Percentiles rank a stretch among this genome's conserved stretches.
phyloP scores from a whole-genome alignment of 257 asterid species.

The Cruciata laevipes region DNA sequence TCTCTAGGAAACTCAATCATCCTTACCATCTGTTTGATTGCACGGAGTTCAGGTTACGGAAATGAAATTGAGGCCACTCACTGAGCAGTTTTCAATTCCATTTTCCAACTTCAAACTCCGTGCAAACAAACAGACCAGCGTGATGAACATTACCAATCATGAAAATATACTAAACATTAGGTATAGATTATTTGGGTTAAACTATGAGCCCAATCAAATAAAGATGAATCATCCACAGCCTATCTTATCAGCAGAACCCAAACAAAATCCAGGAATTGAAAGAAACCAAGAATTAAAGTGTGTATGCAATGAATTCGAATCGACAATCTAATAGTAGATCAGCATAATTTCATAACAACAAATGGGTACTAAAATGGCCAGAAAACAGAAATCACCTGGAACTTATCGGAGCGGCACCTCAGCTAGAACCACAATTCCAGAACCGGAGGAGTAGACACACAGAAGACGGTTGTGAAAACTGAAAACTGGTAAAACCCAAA shows the following conservation, averaged over 20 bases:
- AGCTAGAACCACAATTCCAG: not conserved
- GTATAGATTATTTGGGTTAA: not conserved
- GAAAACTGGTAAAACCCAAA: too few relatives aligned
- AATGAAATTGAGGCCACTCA: not conserved
- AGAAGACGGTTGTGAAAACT: not conserved
- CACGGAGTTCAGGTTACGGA: not conserved
- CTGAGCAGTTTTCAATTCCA: not conserved
- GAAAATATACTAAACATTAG: not conserved
- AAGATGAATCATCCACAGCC: not conserved
- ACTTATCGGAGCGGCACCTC: conserved; percentile 30
- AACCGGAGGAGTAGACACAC: not conserved
- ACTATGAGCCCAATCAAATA: not conserved
- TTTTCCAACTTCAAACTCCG: not conserved
- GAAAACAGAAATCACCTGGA: conserved; percentile 23
- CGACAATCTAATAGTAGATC: not conserved
- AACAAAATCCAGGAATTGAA: not conserved
- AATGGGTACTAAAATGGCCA: conserved; percentile 12
- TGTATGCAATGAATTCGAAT: not conserved
- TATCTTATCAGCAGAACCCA: not conserved
- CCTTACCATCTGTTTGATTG: not conserved
- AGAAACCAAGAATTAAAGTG: not conserved
- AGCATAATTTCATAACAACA: not conserved
- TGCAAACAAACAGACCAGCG: not conserved
- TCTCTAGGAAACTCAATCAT: not conserved
- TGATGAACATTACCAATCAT: not conserved